A percentile compares a stretch with the other conserved stretches of the same genome.
Conservation (phyloP, 495 filamentous ascomycete species). For the Neurospora pannonica region DNA sequence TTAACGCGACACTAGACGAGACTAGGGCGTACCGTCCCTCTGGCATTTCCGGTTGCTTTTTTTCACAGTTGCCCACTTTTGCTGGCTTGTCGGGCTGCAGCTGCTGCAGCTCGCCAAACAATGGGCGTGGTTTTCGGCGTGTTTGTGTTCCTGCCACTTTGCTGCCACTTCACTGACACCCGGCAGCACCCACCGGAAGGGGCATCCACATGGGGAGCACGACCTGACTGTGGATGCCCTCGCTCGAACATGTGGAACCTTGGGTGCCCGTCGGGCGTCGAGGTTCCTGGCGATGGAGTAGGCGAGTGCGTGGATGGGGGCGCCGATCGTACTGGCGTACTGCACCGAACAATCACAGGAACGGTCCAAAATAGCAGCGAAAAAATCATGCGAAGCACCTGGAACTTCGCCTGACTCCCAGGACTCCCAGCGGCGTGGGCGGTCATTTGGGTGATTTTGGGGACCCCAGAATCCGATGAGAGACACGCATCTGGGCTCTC, state of each 20-base stretch:
- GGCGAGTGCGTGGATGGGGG: neutral
- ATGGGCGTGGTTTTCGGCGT: neutral
- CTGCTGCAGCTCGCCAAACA: neutral
- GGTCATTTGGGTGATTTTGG: neutral
- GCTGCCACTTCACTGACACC: neutral
- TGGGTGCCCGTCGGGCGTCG: neutral
- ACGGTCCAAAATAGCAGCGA: neutral
- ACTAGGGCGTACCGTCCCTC: neutral
- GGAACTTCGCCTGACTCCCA: neutral
- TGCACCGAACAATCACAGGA: neutral
- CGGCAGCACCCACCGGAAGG: neutral
- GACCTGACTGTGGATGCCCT: neutral
- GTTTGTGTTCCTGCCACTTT: neutral
- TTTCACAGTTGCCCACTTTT: neutral
- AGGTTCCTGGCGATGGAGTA: neutral
- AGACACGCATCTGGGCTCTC: neutral
- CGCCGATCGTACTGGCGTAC: neutral
- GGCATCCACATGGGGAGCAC: neutral
- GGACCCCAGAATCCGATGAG: neutral
- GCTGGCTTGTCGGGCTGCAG: neutral
- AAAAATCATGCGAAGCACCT: neutral
- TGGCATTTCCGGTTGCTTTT: neutral
- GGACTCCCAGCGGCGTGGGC: neutral
- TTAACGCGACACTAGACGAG: neutral
- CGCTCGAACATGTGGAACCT: neutral